A percentile compares a stretch with the other conserved stretches of the same genome.
Evolutionary conservation across 306 rosid species (phyloP).

Genomic region (Acmispon strigosus): DNA sequence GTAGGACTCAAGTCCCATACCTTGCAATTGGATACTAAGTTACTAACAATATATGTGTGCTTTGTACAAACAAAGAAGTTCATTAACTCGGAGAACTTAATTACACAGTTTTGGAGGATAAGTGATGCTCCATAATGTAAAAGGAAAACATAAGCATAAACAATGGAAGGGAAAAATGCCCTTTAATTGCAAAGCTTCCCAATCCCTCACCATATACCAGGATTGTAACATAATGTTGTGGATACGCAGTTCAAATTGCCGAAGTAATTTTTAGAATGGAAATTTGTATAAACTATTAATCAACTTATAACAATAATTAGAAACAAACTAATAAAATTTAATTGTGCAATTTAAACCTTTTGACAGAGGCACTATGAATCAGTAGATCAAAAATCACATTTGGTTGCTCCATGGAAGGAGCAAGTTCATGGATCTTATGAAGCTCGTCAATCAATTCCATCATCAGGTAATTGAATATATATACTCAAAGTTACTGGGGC

Average conservation of each 20-base stretch:
- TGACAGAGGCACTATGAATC: slow-evolving; percentile 60
- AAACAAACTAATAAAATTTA: slow-evolving; percentile 14
- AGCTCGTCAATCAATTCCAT: slow-evolving; percentile 34
- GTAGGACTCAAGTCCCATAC: too few species aligned
- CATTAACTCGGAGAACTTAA: not conserved
- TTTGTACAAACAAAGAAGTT: not conserved
- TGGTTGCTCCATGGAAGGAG: slow-evolving; percentile 43
- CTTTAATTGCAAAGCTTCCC: not conserved
- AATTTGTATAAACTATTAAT: not conserved
- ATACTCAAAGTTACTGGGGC: slow-evolving; percentile 16
- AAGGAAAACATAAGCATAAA: not conserved
- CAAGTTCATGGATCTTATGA: slow-evolving; percentile 41
- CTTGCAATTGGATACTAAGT: too few species aligned
- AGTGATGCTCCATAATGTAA: not conserved
- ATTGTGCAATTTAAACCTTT: slow-evolving; percentile 10
- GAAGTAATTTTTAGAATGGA: not conserved
- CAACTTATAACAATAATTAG: not conserved
- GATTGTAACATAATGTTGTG: not conserved
- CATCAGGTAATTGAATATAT: slow-evolving; percentile 32
- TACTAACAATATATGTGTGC: not conserved
- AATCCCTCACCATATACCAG: not conserved
- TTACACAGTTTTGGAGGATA: slow-evolving; percentile 4
- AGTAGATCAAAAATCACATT: slow-evolving; percentile 29
- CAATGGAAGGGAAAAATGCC: not conserved
- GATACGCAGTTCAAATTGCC: not conserved